Conservation (phyloP, 2,329 filamentous ascomycete species). For the Colletotrichum karsti region DNA sequence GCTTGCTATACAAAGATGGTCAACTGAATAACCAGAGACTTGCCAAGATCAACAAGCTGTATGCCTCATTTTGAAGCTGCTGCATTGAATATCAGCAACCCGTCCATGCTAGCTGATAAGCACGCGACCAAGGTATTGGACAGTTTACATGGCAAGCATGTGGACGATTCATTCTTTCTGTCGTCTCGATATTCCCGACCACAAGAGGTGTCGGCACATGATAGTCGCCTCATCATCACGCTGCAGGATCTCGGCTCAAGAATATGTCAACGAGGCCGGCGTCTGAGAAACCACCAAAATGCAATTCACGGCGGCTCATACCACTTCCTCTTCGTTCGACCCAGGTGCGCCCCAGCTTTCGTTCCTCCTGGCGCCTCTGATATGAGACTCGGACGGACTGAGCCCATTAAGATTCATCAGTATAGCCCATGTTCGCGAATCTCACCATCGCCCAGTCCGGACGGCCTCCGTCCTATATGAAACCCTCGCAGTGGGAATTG, state of each 20-base stretch:
- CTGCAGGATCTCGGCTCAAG: not conserved
- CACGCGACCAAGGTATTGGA: not conserved
- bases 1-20: no score
- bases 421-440: not conserved
- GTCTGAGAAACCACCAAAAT: no score
- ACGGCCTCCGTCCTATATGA: conserved; percentile 13
- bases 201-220: not conserved
- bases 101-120: not conserved
- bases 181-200: no score
- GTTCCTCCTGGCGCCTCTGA: not conserved
- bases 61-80: not conserved
- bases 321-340: not conserved
- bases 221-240: not conserved
- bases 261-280: no score
- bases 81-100: not conserved
- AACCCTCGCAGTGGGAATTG: conserved; percentile 10
- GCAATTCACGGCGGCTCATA: no score
- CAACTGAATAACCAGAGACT: not conserved
- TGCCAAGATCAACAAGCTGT: conserved; percentile 9
- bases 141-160: not conserved
- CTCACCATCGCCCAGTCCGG: conserved; percentile 9
- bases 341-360: conserved; percentile 12
- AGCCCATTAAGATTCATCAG: not conserved
- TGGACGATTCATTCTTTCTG: no score
- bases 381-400: not conserved